Conservation (phyloP, 179 eudicot genomes). For the Heliamphora pulchella region DNA sequence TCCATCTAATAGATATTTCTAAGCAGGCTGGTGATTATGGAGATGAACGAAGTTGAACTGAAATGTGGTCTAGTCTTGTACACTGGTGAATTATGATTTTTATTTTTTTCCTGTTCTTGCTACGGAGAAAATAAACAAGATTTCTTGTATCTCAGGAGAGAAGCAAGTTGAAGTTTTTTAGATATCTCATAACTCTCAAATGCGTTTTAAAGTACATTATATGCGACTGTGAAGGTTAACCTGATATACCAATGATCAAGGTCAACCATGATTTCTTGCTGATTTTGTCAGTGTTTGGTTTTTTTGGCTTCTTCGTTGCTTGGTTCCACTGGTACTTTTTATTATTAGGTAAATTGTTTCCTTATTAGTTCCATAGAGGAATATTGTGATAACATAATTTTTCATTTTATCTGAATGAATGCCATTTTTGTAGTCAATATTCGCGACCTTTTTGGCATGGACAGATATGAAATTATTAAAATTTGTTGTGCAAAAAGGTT, state of each 20-base stretch:
- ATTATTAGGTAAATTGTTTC: background rate
- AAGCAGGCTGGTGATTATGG: background rate
- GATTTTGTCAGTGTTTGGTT: background rate
- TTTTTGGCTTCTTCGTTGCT: background rate
- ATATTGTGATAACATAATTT: background rate
- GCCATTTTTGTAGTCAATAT: background rate
- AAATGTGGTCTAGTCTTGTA: background rate
- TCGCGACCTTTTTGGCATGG: background rate
- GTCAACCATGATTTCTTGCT: conserved; percentile 7
- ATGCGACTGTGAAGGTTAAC: background rate
- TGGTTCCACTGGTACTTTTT: background rate
- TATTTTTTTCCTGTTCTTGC: background rate
- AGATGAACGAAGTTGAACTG: background rate
- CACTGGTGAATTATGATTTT: background rate
- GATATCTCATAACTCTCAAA: background rate
- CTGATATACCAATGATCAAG: no score
- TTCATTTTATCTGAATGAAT: background rate
- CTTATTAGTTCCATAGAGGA: background rate
- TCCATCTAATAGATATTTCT: background rate
- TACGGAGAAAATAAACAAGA: background rate
- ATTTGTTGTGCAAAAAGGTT: no score
- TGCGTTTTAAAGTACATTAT: background rate
- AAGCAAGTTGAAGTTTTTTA: background rate
- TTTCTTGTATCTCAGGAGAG: background rate
- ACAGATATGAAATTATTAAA: background rate